Base-by-base conservation (phyloP, 352 stramenopile species). In the Phytophthora palmivora region DNA sequence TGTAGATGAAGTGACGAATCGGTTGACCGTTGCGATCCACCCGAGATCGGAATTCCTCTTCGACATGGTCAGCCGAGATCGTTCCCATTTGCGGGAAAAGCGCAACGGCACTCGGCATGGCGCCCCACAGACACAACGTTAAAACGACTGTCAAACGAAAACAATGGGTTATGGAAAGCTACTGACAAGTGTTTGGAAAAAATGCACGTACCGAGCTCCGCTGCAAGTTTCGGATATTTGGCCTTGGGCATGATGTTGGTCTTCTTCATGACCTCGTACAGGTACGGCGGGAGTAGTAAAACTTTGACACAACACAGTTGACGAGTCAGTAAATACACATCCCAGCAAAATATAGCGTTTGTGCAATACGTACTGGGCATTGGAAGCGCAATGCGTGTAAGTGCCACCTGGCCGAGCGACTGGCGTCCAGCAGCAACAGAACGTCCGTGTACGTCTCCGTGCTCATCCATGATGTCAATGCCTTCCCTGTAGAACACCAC, bases 401-500 rank as follows among this genome's bases (percentile, higher is more conserved):
- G 76, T 8, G 84, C 87, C 34, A 95, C 87, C 53, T 95, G 83
- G 12, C 73, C 78, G 43, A 95, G 83, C 30, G 82, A 94, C 60
- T 94, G 82, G 18, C 84, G 82, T n/a, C 81, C 87, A 32, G 87
- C 87, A 47, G 82, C 82, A 8, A 92, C 67, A 5, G 87, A 95
- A 41, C 83, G 84, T n/a, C 87, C 87, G 41, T 82, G 84, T 4
- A 91, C 82, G 58, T 89, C 76, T 34, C 87, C 84, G 32, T 95
- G 79, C 16, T 88, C 75, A 18, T 95, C 87, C 26, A 94, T 81
- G 56, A 95, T 87, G 50, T 95, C 87, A 57, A 95, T 95, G 12
- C 87, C 87, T 34, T 91, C 84, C 14, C 86, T 95, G 32, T 21
- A 33, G 18, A 41, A 3, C n/a, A 66, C 12, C 19, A 47, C 2